Evolutionary conservation across 257 asterid species (phyloP).

Genomic region (Plantago ovata): DNA sequence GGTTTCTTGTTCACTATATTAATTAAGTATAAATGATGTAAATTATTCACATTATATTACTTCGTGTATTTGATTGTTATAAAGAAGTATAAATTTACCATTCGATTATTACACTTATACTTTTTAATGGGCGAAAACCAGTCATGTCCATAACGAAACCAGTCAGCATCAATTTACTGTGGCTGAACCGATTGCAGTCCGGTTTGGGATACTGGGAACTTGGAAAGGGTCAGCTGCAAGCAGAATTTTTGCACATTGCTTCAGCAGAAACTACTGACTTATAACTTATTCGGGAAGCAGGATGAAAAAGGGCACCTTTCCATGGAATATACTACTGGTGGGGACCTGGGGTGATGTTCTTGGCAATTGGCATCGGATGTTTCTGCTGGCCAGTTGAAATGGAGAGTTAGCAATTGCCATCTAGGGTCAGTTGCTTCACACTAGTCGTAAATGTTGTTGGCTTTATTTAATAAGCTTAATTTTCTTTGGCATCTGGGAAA

Average conservation of each 20-base stretch:
- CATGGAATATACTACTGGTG: conserved; percentile 72
- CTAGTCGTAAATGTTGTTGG: not conserved
- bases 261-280: conserved; percentile 38
- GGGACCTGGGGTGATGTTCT: conserved; percentile 97
- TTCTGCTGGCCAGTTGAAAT: conserved; percentile 79
- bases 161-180: too few species aligned
- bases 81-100: too few species aligned
- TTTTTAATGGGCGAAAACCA: too few species aligned
- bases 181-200: too few species aligned
- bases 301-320: conserved; percentile 46
- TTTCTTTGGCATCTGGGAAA: too few species aligned
- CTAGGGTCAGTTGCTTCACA: conserved; percentile 59
- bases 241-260: conserved; percentile 76
- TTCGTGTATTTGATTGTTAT: too few species aligned
- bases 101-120: too few species aligned
- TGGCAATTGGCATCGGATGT: conserved; percentile 82
- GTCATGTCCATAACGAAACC: too few species aligned
- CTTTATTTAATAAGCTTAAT: not conserved
- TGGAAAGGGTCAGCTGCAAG: conserved; percentile 77
- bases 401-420: conserved; percentile 83
- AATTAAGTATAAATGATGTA: too few species aligned
- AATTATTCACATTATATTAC: too few species aligned
- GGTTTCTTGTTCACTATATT: too few species aligned
- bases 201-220: too few species aligned
- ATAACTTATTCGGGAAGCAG: conserved; percentile 37